A percentile compares a stretch with the other conserved stretches of the same genome.
These are phyloP conservation scores for Acanthamoeba lugdunensis DNA, from an alignment of 208 protist genomes.

Conservation along the genomic window DNA sequence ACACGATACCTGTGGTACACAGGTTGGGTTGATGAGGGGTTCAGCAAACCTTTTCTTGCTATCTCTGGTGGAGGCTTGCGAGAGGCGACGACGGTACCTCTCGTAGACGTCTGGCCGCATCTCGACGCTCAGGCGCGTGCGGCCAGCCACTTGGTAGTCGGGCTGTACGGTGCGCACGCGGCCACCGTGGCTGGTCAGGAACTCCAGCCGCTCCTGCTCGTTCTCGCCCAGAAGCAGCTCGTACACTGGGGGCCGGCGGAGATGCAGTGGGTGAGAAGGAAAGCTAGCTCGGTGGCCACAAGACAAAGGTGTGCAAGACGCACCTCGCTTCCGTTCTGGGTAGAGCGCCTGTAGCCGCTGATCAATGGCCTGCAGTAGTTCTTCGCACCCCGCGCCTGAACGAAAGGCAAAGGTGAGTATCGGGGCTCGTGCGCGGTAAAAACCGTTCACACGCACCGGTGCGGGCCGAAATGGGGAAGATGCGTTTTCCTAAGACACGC, in stretches of 20 bases:
- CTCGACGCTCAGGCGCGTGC: conserved; percentile 4
- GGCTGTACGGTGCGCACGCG: background rate
- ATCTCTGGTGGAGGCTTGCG: too few species aligned
- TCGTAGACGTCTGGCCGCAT: conserved; percentile 45
- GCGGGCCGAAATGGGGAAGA: conserved; percentile 46
- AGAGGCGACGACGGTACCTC: background rate
- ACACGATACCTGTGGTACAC: background rate
- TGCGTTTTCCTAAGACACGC: background rate
- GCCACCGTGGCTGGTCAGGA: background rate
- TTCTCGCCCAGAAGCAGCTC: background rate
- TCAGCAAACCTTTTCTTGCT: background rate
- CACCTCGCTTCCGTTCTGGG: conserved; percentile 2
- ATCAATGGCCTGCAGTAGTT: background rate
- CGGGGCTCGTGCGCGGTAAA: background rate
- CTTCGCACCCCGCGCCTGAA: conserved; percentile 35
- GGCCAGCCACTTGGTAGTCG: conserved; percentile 27
- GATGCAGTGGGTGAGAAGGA: background rate
- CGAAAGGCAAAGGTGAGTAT: background rate
- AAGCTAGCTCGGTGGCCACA: too few species aligned
- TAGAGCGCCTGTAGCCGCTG: conserved; percentile 10
- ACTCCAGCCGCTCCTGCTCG: conserved; percentile 16
- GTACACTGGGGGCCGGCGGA: background rate
- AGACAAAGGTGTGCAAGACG: background rate
- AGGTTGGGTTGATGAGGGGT: too few species aligned
- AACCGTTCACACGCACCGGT: background rate